These are phyloP conservation scores for Alternaria sp. DNA, from an alignment of 2,329 filamentous ascomycete species.

Conservation along the genomic window DNA sequence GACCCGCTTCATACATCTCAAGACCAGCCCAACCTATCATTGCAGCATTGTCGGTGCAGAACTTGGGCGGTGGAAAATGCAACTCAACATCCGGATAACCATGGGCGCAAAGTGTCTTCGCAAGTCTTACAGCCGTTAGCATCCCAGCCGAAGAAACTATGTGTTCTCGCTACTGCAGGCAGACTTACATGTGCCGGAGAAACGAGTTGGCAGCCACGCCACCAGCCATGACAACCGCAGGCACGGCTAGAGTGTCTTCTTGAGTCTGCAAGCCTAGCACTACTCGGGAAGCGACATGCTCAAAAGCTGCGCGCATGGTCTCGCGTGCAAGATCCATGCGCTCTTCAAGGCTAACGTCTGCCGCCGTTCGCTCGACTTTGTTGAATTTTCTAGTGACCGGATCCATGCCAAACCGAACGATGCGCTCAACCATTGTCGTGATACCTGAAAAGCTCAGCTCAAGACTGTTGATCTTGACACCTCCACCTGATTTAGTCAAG, in stretches of 20 bases:
- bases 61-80: constrained; percentile 73
- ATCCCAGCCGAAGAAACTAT: background rate
- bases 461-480: constrained; percentile 39
- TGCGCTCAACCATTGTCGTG: constrained; percentile 67
- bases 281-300: constrained; percentile 80
- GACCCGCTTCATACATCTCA: constrained; percentile 88
- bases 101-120: constrained; percentile 67
- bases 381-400: constrained; percentile 33
- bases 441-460: constrained; percentile 70
- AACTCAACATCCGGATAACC: constrained; percentile 68
- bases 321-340: constrained; percentile 73
- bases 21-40: constrained; percentile 96
- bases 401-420: constrained; percentile 53
- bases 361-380: constrained; percentile 37
- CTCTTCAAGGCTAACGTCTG: constrained; percentile 62
- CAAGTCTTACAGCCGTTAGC: constrained; percentile 43
- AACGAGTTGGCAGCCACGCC: constrained; percentile 89
- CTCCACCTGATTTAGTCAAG: constrained; percentile 58
- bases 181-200: constrained; percentile 67
- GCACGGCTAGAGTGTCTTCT: background rate
- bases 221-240: constrained; percentile 80
- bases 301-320: constrained; percentile 81
- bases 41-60: constrained; percentile 94
- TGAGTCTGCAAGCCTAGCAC: constrained; percentile 67
- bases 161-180: background rate